These are phyloP conservation scores for Cladosporium sp. DNA, from an alignment of 2,329 filamentous ascomycete genomes.

Conservation along the genomic window DNA sequence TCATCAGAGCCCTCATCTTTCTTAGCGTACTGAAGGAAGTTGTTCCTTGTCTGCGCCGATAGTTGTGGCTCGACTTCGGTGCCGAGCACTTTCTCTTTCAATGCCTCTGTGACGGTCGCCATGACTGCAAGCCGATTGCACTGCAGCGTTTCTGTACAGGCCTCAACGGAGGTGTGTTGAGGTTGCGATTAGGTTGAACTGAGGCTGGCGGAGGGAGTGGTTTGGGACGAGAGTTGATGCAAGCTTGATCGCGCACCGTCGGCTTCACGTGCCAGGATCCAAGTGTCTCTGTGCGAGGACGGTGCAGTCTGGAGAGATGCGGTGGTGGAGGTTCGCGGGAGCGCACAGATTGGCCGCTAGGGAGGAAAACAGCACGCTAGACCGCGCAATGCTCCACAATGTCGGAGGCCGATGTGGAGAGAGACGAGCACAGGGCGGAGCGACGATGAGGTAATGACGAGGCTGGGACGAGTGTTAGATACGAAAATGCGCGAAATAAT, in stretches of 20 bases:
- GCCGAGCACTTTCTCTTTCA: slow-evolving; percentile 59
- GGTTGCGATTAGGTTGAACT: neutral
- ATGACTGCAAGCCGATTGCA: slow-evolving; percentile 29
- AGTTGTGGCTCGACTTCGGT: slow-evolving; percentile 55
- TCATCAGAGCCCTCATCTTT: slow-evolving; percentile 74
- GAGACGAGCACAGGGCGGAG: slow-evolving; percentile 1
- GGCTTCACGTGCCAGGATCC: slow-evolving; percentile 1
- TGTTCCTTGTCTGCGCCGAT: slow-evolving; percentile 69
- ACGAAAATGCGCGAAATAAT: too few relatives aligned
- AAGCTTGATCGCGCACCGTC: neutral
- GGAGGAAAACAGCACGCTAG: slow-evolving; percentile 5
- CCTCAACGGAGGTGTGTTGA: neutral
- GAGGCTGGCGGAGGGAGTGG: neutral
- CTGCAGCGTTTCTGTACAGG: slow-evolving; percentile 22
- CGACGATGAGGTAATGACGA: neutral
- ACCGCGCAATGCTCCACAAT: neutral
- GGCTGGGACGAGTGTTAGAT: neutral
- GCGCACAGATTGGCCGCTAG: slow-evolving; percentile 13
- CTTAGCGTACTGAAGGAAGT: slow-evolving; percentile 71
- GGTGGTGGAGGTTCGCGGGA: neutral
- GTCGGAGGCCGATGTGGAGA: slow-evolving; percentile 11
- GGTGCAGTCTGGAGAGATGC: slow-evolving; percentile 8
- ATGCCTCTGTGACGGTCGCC: slow-evolving; percentile 65
- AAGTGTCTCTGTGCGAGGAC: neutral
- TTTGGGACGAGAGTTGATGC: neutral